Conservation (phyloP, 129 eudicot genomes). For the Ambrosia artemisiifolia region DNA sequence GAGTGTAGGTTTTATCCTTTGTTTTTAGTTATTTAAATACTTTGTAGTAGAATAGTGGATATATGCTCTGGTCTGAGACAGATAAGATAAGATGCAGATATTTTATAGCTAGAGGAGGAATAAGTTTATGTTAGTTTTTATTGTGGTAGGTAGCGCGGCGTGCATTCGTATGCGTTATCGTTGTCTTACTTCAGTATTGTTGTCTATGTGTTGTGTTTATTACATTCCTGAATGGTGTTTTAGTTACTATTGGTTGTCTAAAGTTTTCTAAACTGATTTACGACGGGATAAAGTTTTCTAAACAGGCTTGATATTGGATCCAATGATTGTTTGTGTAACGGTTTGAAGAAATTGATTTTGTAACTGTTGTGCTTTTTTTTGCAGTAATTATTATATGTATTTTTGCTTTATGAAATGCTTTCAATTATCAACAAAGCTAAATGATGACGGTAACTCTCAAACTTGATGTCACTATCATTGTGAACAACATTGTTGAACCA, state of each 20-base stretch:
- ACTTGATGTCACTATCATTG: too few relatives aligned
- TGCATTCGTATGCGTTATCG: neutral
- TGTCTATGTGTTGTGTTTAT: neutral
- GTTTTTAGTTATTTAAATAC: neutral
- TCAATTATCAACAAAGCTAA: too few relatives aligned
- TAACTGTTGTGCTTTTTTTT: too few relatives aligned
- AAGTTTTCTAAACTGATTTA: neutral
- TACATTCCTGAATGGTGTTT: slow-evolving; percentile 2
- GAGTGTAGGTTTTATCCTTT: neutral
- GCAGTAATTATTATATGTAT: too few relatives aligned
- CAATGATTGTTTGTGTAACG: too few relatives aligned
- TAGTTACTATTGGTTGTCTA: neutral
- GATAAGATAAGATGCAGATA: neutral
- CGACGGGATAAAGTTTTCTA: neutral
- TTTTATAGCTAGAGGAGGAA: neutral
- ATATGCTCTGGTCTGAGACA: slow-evolving; percentile 9
- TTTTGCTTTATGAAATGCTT: too few relatives aligned
- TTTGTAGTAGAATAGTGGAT: neutral
- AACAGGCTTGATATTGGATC: too few relatives aligned
- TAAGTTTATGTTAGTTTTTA: neutral
- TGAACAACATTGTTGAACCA: too few relatives aligned
- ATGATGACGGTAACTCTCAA: too few relatives aligned
- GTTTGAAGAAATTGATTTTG: too few relatives aligned
- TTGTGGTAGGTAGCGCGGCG: neutral
- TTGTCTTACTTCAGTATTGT: too few relatives aligned